A percentile compares a stretch with the other conserved stretches of the same genome.
Conservation (phyloP, 2,329 filamentous ascomycete genomes). For the Aspergillus japonicus region DNA sequence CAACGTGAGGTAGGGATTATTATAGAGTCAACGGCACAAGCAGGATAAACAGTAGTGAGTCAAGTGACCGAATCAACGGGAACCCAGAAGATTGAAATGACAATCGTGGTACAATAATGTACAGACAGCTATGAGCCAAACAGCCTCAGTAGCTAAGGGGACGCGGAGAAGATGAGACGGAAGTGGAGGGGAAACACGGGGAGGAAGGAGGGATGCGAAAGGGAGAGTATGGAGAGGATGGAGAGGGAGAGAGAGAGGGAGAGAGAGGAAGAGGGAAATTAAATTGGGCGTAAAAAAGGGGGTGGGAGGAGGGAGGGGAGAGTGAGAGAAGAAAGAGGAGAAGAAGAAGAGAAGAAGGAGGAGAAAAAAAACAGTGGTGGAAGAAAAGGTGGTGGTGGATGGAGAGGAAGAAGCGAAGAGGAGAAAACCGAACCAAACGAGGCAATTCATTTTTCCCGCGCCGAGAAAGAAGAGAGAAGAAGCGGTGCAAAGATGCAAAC, state of each 20-base stretch:
- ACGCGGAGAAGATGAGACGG: background rate
- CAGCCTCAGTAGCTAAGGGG: conserved; percentile 3
- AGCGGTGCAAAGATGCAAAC: background rate
- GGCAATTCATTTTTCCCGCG: conserved; percentile 2
- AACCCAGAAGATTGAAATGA: conserved; percentile 1
- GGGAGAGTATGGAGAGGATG: background rate
- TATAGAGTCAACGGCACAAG: background rate
- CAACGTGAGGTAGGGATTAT: conserved; percentile 2
- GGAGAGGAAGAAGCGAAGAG: conserved; percentile 6
- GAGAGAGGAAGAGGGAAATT: conserved; percentile 3
- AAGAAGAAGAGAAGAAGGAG: conserved; percentile 1
- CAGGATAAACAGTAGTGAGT: background rate
- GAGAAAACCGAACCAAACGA: conserved; percentile 5
- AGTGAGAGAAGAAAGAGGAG: conserved; percentile 8
- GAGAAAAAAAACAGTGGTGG: conserved; percentile 2
- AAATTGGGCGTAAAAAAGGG: conserved; percentile 4
- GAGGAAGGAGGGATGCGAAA: background rate
- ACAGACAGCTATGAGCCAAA: conserved; percentile 9
- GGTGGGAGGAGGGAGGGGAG: background rate
- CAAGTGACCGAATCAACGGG: conserved; percentile 11
- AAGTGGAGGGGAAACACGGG: too few species aligned
- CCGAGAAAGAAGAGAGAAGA: background rate
- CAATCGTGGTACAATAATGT: conserved; percentile 12
- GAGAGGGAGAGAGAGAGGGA: background rate
- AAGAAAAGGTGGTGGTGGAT: conserved; percentile 8